A percentile compares a stretch with the other conserved stretches of the same genome.
These are phyloP conservation scores for Arachis stenosperma DNA, from an alignment of 306 rosid species.

Conservation along the genomic window DNA sequence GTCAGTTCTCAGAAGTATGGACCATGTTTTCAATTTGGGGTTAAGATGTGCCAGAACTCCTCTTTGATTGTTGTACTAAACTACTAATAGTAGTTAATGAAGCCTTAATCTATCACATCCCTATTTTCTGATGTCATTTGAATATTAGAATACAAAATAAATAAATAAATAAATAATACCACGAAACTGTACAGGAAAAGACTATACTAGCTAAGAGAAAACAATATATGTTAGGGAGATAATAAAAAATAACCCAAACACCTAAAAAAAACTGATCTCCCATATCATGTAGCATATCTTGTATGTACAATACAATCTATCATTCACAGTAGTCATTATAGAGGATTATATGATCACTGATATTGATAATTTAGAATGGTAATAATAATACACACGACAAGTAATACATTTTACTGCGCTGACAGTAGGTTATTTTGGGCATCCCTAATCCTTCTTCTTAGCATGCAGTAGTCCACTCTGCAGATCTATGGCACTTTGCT, in stretches of 20 bases:
- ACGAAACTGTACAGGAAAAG: too few species aligned
- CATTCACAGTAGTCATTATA: not conserved
- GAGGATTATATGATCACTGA: conserved; percentile 33
- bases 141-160: too few species aligned
- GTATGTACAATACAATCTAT: conserved; percentile 23
- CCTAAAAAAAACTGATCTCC: not conserved
- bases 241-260: too few species aligned
- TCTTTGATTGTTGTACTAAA: conserved; percentile 12
- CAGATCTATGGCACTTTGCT: too few species aligned
- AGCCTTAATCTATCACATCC: conserved; percentile 9
- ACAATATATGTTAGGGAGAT: too few species aligned
- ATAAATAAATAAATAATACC: too few species aligned
- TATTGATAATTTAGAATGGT: conserved; percentile 34
- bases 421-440: conserved; percentile 23
- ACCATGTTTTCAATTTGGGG: conserved; percentile 41
- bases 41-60: conserved; percentile 36
- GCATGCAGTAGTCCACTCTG: too few species aligned
- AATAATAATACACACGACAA: conserved; percentile 34
- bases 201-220: too few species aligned
- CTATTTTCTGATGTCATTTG: too few species aligned
- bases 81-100: conserved; percentile 33
- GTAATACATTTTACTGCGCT: conserved; percentile 43
- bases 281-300: conserved; percentile 27
- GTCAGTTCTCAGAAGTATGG: conserved; percentile 38
- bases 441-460: not conserved